phyloP scores from a whole-genome alignment of 129 eudicot genomes.

The Arctium lappa region DNA sequence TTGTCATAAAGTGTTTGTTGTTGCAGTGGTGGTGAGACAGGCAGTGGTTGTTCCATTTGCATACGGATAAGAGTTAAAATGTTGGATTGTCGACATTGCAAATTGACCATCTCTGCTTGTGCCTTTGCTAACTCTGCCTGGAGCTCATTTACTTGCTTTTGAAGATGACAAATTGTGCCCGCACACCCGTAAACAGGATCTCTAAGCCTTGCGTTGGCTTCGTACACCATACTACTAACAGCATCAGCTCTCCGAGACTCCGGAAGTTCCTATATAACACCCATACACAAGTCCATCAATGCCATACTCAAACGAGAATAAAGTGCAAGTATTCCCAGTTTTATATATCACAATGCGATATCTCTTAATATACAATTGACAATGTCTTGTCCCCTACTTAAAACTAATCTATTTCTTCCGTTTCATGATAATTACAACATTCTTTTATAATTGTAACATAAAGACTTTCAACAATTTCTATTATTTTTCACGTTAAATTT shows the following conservation, averaged over 20 bases:
- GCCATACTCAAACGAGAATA: not conserved
- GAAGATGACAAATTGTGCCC: constrained; percentile 50
- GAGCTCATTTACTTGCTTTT: constrained; percentile 45
- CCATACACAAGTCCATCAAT: not conserved
- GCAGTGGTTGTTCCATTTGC: constrained; percentile 34
- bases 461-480: not conserved
- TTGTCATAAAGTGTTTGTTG: constrained; percentile 33
- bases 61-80: constrained; percentile 22
- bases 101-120: constrained; percentile 45
- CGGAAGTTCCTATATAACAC: constrained; percentile 40
- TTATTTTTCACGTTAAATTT: too few relatives aligned
- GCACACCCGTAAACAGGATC: constrained; percentile 69
- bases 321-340: not conserved
- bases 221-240: constrained; percentile 59
- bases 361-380: not conserved
- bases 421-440: too few relatives aligned
- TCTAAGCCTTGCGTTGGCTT: constrained; percentile 57
- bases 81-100: constrained; percentile 35
- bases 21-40: constrained; percentile 23
- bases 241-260: constrained; percentile 50
- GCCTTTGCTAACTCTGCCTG: constrained; percentile 52
- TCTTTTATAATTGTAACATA: too few relatives aligned
- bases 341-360: not conserved
- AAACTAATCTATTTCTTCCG: too few relatives aligned
- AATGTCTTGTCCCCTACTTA: too few relatives aligned